Percentiles rank a stretch among this genome's conserved stretches.
Evolutionary conservation across 1,284 basidiomycete species (phyloP).

Genomic region (Leccinum glutinopallens): DNA sequence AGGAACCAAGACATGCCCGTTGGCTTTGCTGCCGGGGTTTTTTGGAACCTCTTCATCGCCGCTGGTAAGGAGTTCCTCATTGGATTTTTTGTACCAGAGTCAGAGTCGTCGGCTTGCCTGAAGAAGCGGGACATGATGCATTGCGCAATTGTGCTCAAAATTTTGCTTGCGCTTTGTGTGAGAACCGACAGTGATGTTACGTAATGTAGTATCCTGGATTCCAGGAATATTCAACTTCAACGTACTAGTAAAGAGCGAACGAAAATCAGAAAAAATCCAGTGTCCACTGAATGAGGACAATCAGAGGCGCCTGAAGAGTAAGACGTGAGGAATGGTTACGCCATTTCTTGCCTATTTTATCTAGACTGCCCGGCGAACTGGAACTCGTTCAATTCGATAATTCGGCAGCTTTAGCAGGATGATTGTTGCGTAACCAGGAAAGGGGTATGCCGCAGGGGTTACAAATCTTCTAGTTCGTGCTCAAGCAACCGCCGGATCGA

Average conservation of each 20-base stretch:
- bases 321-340: too few species aligned
- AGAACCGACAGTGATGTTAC: constrained; percentile 23
- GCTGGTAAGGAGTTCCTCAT: constrained; percentile 81
- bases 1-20: constrained; percentile 76
- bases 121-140: constrained; percentile 82
- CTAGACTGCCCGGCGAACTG: too few species aligned
- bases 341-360: too few species aligned
- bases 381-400: too few species aligned
- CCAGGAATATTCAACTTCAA: constrained; percentile 12
- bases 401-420: too few species aligned
- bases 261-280: constrained; percentile 46
- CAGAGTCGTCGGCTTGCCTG: constrained; percentile 80
- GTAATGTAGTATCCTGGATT: constrained; percentile 15
- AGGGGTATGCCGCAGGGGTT: too few species aligned
- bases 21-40: constrained; percentile 54
- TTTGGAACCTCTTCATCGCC: constrained; percentile 66
- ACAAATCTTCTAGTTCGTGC: too few species aligned
- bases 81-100: constrained; percentile 76
- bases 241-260: constrained; percentile 10
- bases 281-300: constrained; percentile 76
- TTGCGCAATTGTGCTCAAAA: constrained; percentile 22
- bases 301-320: constrained; percentile 46
- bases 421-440: too few species aligned
- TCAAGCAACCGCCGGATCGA: too few species aligned
- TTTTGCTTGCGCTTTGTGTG: constrained; percentile 26